phyloP scores from a whole-genome alignment of 495 filamentous ascomycete species.

The Aspergillus carlsbadensis region DNA sequence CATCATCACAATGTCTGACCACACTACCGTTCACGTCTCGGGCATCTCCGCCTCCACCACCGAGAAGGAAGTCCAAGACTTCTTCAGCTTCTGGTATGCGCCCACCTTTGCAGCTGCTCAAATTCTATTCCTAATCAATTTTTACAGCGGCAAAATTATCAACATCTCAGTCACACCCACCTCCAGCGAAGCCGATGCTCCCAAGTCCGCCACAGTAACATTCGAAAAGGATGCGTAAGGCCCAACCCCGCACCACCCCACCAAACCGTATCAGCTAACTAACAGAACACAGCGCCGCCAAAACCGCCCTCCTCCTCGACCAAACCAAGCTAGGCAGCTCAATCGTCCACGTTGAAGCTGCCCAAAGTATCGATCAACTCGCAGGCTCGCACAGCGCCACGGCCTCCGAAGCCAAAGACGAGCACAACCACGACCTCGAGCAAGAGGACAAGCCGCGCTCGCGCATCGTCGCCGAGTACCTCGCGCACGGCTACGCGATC shows the following conservation, averaged over 20 bases:
- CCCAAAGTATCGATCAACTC: slow-evolving; percentile 62
- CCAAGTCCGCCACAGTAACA: slow-evolving; percentile 82
- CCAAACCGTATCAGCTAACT: slow-evolving; percentile 5
- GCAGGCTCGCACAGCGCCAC: slow-evolving; percentile 50
- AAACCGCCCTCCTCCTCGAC: slow-evolving; percentile 94
- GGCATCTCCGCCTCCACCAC: slow-evolving; percentile 78
- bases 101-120: not conserved
- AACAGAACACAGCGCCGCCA: slow-evolving; percentile 60
- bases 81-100: slow-evolving; percentile 97
- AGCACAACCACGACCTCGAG: slow-evolving; percentile 61
- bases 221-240: slow-evolving; percentile 89
- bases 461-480: slow-evolving; percentile 92
- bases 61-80: slow-evolving; percentile 90
- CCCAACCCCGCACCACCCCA: slow-evolving; percentile 29
- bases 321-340: slow-evolving; percentile 86
- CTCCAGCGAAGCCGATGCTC: slow-evolving; percentile 53
- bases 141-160: slow-evolving; percentile 84
- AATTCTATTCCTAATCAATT: slow-evolving; percentile 16
- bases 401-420: slow-evolving; percentile 51
- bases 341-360: slow-evolving; percentile 73
- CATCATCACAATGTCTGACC: slow-evolving; percentile 43
- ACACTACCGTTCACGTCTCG: slow-evolving; percentile 58
- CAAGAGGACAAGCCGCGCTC: slow-evolving; percentile 95
- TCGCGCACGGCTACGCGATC: slow-evolving; percentile 88
- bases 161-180: slow-evolving; percentile 71